phyloP scores from a whole-genome alignment of 176 grass and related monocot genomes.

The Zoysia pacifica region DNA sequence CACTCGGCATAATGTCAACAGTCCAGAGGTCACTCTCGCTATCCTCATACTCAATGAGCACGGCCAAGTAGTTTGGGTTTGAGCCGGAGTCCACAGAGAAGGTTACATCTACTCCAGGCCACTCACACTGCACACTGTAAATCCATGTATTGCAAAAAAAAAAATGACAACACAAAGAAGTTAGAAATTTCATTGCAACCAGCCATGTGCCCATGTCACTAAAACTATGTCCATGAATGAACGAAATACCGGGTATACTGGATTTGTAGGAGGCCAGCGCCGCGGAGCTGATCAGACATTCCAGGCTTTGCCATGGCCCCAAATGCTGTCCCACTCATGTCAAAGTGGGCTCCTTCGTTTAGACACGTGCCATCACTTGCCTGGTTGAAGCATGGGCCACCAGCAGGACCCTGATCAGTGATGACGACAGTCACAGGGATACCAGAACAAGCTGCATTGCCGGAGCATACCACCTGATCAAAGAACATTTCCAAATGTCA shows the following conservation, averaged over 20 bases:
- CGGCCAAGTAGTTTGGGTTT: constrained; percentile 76
- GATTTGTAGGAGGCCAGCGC: constrained; percentile 61
- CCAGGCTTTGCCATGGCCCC: constrained; percentile 73
- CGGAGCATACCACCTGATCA: constrained; percentile 61
- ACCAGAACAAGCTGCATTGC: constrained; percentile 49
- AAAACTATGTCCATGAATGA: constrained; percentile 6
- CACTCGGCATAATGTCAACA: constrained; percentile 54
- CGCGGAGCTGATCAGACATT: constrained; percentile 60
- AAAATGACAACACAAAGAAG: not conserved
- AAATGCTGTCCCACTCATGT: constrained; percentile 86
- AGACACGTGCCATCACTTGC: constrained; percentile 37
- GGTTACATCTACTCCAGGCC: constrained; percentile 57
- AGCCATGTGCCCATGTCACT: not conserved
- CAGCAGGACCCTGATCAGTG: constrained; percentile 47
- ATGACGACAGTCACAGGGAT: not conserved
- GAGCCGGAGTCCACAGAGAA: constrained; percentile 78
- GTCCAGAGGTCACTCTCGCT: constrained; percentile 62
- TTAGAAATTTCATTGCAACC: not conserved
- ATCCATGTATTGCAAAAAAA: not conserved
- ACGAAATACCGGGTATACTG: constrained; percentile 53
- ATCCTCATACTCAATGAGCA: constrained; percentile 69
- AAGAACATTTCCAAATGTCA: constrained; percentile 33
- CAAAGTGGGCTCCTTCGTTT: constrained; percentile 65
- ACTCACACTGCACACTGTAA: constrained; percentile 35
- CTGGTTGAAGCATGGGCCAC: constrained; percentile 54